Base-by-base conservation (phyloP, 1,284 basidiomycete species). In the Trichosporon faecale region DNA sequence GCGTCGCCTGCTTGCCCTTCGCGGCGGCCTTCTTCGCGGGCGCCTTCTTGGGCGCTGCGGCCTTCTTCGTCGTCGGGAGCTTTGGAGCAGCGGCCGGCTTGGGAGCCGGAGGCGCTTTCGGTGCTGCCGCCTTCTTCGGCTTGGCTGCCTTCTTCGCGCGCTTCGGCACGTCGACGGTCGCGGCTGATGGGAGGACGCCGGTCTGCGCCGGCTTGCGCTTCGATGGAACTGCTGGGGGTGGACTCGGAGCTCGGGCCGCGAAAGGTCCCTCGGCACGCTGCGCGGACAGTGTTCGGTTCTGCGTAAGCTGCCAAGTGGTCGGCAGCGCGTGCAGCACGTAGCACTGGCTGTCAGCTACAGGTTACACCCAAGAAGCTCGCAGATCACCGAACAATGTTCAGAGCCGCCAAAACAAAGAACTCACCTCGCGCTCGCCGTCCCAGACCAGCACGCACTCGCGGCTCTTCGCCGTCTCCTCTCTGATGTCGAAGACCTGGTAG, bases 371-470 rank as follows among this genome's bases (percentile, higher is more conserved):
- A 12, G 8, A 25, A 52, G 35, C 9, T 37, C 23, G 21, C 4
- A 11, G 23, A 52, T 7, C 23, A 11, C 25, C 14, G 11, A 6
- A n/a, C 14, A 31, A 60, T 12, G 35, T 12, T 6, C 52, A 74
- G 3, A 78, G 70, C n/a, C 21, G 11, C 7, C 7, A 23, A 1
- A 33, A n/a, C 21, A 31, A 57, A 8, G n/a, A 14, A 69, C 70
- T 12, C 31, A 82, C 80, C 63, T 78, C 72, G 1, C 66, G 70
- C 0, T 61, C 74, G 1, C 77, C 76, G 66, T 80, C 72, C 71
- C 73, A 82, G 2, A 82, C 69, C 35, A 82, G 63, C 0, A 81
- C 81, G 55, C 80, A 82, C 68, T 82, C 81, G n/a, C 78, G 68
- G 18, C 72, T 23, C 71, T 79, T 80, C 68, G 69, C 71, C 11